These are phyloP conservation scores for Populus alba DNA, from an alignment of 345 rosid genomes.

Conservation along the genomic window DNA sequence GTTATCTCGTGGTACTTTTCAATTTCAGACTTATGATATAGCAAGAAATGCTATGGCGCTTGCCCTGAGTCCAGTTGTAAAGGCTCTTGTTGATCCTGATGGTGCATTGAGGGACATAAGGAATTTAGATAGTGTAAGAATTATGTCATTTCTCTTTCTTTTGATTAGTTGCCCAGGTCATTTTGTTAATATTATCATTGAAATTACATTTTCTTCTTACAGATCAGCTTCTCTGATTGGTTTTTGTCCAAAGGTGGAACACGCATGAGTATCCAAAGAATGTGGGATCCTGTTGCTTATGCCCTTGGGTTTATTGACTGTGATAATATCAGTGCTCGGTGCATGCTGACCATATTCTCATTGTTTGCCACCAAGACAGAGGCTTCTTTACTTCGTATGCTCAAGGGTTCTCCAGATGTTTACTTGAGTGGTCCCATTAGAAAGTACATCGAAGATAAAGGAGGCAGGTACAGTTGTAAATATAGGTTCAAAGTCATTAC, in stretches of 20 bases:
- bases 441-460: conserved; percentile 77
- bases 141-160: conserved; percentile 7
- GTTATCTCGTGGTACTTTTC: conserved; percentile 9
- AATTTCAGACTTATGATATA: conserved; percentile 77
- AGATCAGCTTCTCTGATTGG: conserved; percentile 99
- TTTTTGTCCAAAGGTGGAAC: conserved; percentile 97
- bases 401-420: conserved; percentile 94
- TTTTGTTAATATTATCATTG: neutral
- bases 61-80: conserved; percentile 92
- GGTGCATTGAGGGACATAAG: conserved; percentile 91
- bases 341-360: conserved; percentile 98
- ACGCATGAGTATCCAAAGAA: conserved; percentile 76
- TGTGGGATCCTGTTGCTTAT: conserved; percentile 99
- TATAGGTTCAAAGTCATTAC: neutral
- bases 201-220: conserved; percentile 23
- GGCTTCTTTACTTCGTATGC: conserved; percentile 97
- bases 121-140: conserved; percentile 75
- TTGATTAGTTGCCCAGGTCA: neutral
- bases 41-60: conserved; percentile 92
- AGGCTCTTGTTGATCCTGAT: conserved; percentile 81
- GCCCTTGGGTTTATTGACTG: conserved; percentile 99
- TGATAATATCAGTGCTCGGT: conserved; percentile 97
- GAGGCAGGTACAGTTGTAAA: conserved; percentile 63
- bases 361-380: conserved; percentile 98
- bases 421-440: conserved; percentile 93